Evolutionary conservation across 148 eudicot genomes (phyloP).

Genomic region (Cornus controversa): DNA sequence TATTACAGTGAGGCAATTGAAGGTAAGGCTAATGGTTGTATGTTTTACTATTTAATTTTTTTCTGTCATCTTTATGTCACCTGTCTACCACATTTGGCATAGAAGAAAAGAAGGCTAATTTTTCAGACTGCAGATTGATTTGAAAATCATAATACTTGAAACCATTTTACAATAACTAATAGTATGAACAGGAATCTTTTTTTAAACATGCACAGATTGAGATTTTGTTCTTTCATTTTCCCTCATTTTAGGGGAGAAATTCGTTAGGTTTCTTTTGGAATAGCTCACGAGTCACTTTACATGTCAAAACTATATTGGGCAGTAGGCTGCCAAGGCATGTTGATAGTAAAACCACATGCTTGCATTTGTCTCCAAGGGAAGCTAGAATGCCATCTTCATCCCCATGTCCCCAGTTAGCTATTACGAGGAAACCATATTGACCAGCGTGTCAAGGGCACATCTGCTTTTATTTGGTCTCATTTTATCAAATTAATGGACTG

Average conservation of each 20-base stretch:
- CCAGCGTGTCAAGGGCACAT: background rate
- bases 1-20: slow-evolving; percentile 75
- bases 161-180: too few species aligned
- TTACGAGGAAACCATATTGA: background rate
- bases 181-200: background rate
- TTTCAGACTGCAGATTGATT: background rate
- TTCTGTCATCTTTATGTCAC: background rate
- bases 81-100: background rate
- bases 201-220: background rate
- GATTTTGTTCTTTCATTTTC: background rate
- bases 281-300: background rate
- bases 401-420: background rate
- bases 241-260: too few species aligned
- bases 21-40: slow-evolving; percentile 40
- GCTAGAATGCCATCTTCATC: background rate
- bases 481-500: background rate
- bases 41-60: background rate
- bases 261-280: background rate
- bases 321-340: background rate
- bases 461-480: background rate
- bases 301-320: background rate
- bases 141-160: too few species aligned
- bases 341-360: background rate
- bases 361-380: background rate
- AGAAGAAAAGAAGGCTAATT: background rate